A percentile compares a stretch with the other conserved stretches of the same genome.
Evolutionary conservation across 345 rosid species (phyloP).

Genomic region (Citrus australasica): DNA sequence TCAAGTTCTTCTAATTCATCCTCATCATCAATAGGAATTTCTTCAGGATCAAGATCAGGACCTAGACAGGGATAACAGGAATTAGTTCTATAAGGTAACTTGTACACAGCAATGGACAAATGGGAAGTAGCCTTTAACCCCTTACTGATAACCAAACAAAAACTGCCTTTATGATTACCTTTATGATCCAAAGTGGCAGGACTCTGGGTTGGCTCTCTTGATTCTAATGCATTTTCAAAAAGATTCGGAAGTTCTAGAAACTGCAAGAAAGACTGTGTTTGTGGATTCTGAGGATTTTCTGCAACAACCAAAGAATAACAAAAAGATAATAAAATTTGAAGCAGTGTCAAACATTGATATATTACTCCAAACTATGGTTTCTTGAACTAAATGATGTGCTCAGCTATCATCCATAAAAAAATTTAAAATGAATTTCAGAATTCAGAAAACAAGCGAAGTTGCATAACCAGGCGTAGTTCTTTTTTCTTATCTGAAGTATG

Average conservation of each 20-base stretch:
- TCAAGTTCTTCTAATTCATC: slow-evolving; percentile 61
- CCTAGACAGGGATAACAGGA: slow-evolving; percentile 24
- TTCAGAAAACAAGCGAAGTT: background rate
- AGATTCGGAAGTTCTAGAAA: slow-evolving; percentile 81
- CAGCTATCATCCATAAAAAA: background rate
- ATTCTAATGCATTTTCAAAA: slow-evolving; percentile 50
- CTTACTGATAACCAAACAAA: background rate
- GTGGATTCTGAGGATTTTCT: slow-evolving; percentile 68
- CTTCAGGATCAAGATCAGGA: slow-evolving; percentile 45
- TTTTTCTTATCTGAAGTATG: background rate
- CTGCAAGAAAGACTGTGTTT: slow-evolving; percentile 67
- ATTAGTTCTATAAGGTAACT: slow-evolving; percentile 2
- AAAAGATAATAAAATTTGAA: background rate
- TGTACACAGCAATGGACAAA: background rate
- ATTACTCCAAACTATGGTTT: background rate
- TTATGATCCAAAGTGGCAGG: slow-evolving; percentile 29
- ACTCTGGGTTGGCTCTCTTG: slow-evolving; percentile 27
- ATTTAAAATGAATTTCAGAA: background rate
- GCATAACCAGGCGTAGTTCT: background rate
- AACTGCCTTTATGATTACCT: slow-evolving; percentile 31
- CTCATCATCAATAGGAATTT: slow-evolving; percentile 69
- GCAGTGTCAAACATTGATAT: background rate
- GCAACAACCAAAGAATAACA: slow-evolving; percentile 6
- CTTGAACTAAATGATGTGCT: background rate
- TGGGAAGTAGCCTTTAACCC: background rate